Base-by-base conservation (phyloP, 2,329 filamentous ascomycete genomes). In the Aurifilum marmelostoma region DNA sequence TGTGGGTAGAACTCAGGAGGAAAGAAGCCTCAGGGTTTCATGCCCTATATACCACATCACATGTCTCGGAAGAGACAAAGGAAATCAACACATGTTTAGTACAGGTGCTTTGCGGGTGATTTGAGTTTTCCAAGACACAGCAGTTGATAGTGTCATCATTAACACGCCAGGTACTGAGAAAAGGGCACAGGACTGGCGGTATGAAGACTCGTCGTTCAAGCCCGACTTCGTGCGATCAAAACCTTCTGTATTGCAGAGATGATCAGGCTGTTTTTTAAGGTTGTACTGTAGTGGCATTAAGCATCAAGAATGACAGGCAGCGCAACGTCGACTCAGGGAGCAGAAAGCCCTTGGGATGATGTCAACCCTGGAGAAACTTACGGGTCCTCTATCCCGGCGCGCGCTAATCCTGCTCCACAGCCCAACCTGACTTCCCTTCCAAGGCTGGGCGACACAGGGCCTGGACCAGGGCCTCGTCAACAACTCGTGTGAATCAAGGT, bases 291-390 rank as follows among this genome's bases (percentile, higher is more conserved):
- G 47, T n/a, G 47, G 63, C 50, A 58, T 29, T 39, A 34, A 58
- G 47, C n/a, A 39, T 39, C 34, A 11, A 47, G n/a, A 47, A n/a
- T 47, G 43, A 47, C 43, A 47, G 63, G n/a, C 52, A 58, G 63
- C 50, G n/a, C 47, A 58, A 39, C 63, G 56, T 39, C 63, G 52
- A 41, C 59, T 65, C 63, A 59, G 52, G 61, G 63, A 43, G 50
- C 4, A 32, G n/a, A 41, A 34, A 37, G 12, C 6, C n/a, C 43
- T 37, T 65, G 21, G 63, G 39, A 63, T 63, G 61, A 63, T 63
- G 61, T 63, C 61, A 63, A 39, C 18, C 58, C 12, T 60, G 32
- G 34, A 60, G 18, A 32, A 39, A 43, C 37, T 41, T 62, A 62
- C 37, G 59, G 59, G 61, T 47, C 41, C 61, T 50, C 39, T 1